Evolutionary conservation across 1,284 basidiomycete species (phyloP), one percentile per base, ranked within the genome.

Genomic region (Apiotrichum domesticum): DNA sequence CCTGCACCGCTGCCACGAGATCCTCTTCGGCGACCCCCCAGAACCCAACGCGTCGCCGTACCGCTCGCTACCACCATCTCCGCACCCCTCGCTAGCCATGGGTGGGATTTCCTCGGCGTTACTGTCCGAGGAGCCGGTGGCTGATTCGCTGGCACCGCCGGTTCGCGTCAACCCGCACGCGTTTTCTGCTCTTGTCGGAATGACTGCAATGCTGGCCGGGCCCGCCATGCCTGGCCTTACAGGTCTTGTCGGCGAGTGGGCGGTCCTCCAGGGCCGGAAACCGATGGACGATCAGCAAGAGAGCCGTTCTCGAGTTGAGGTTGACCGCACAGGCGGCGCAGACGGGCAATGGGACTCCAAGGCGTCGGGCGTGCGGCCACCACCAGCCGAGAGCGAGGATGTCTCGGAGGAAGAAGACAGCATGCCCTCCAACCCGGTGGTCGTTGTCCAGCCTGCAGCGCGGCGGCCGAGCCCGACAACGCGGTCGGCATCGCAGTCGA

Each of bases 1-100:
- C 50, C 81, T 97, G 62, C 91, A 93, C 72, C 84, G 85, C 73
- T 96, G 94, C 72, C 95, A 98, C 78, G 88, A 94, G 78, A 93
- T 98, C 72, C 94, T 99, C 68, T 99, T 97, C 74, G 85, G 88
- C 58, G 91, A 98, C 75, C 82, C 87, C 33, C 85, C 90, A 7
- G 79, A 84, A 35, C 83, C 85, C 10, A 76, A 79, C 29, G 73
- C 80, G 35, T 81, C 83, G 11, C 87, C 90, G 4, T 91, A 78
- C 62, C 68, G 72, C 52, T 89, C 77, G 77, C 82, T 55, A 74
- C 80, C 58, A 68, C 65, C 71, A 8, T 68, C 71, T 9, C 70
- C 76, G 11, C 60, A 67, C 10, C 47, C 59, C 4, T 69, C 72
- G 33, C 58, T 59, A 10, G 51, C 21, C 21, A 21, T 21, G 21